These are phyloP conservation scores for Tephrocybe sp. DNA, from an alignment of 768 basidiomycete genomes.

Conservation along the genomic window DNA sequence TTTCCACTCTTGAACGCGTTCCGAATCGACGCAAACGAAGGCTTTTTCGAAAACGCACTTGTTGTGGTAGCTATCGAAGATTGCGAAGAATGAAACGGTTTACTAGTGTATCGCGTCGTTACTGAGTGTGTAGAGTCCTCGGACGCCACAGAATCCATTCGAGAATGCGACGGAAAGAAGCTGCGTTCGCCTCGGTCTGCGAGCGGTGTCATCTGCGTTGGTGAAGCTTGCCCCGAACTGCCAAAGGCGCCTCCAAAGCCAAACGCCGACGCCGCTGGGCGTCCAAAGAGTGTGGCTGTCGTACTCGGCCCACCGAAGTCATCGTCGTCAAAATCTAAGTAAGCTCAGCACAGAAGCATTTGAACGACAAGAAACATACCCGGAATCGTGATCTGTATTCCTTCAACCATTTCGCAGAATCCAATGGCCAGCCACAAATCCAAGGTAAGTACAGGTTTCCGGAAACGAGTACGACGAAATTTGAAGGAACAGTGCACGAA, in stretches of 20 bases:
- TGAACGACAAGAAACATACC: conserved; percentile 32
- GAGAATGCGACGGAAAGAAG: conserved; percentile 64
- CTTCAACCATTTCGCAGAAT: conserved; percentile 35
- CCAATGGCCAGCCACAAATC: conserved; percentile 18
- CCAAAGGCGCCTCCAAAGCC: conserved; percentile 43
- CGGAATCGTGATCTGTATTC: conserved; percentile 66
- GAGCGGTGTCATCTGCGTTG: conserved; percentile 54
- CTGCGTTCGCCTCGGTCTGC: conserved; percentile 50
- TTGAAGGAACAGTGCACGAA: conserved; percentile 6
- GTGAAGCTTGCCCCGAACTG: conserved; percentile 61
- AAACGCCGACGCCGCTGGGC: conserved; percentile 41
- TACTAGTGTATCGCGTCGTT: conserved; percentile 46
- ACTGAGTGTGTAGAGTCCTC: conserved; percentile 70
- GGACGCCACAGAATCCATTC: conserved; percentile 78
- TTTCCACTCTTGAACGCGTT: conserved; percentile 82
- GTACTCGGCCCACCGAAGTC: conserved; percentile 49
- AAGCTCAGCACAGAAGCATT: conserved; percentile 11
- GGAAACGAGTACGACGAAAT: conserved; percentile 11
- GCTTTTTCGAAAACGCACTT: conserved; percentile 70
- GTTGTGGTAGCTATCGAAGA: conserved; percentile 61
- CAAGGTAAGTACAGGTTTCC: conserved; percentile 10
- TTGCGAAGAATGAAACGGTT: conserved; percentile 70
- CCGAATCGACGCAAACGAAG: conserved; percentile 83
- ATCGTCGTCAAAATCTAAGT: conserved; percentile 76
- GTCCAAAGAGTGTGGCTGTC: conserved; percentile 70